Conservation (phyloP, 2,329 filamentous ascomycete genomes). For the Epichloe gansuensis region DNA sequence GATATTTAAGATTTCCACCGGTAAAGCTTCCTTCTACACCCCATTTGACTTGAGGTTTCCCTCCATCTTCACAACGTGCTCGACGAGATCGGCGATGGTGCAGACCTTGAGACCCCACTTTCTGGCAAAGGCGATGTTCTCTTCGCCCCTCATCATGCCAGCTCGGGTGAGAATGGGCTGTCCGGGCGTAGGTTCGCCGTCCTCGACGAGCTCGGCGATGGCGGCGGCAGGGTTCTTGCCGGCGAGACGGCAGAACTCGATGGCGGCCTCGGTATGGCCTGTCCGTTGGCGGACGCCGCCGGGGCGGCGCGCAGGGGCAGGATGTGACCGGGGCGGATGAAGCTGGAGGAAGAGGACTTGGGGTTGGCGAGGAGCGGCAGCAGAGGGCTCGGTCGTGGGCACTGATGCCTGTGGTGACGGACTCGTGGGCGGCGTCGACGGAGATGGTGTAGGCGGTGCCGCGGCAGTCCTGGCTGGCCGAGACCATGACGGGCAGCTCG, state of each 20-base stretch:
- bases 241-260: conserved; percentile 79
- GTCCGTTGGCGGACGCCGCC: conserved; percentile 70
- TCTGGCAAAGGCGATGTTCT: conserved; percentile 76
- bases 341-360: conserved; percentile 40
- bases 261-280: conserved; percentile 88
- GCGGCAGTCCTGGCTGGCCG: conserved; percentile 62
- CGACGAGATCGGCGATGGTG: conserved; percentile 84
- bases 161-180: conserved; percentile 51
- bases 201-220: conserved; percentile 86
- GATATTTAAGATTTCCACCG: neutral
- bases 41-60: conserved; percentile 37
- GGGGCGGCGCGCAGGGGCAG: conserved; percentile 67
- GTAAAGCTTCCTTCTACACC: conserved; percentile 6
- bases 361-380: conserved; percentile 65
- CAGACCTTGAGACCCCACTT: conserved; percentile 85
- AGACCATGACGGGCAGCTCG: conserved; percentile 81
- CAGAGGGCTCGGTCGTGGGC: conserved; percentile 78
- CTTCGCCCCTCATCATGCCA: conserved; percentile 89
- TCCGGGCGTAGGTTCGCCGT: conserved; percentile 61
- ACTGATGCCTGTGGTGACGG: conserved; percentile 78
- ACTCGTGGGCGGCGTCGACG: conserved; percentile 63
- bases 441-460: conserved; percentile 88
- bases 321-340: conserved; percentile 81
- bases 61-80: conserved; percentile 66
- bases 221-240: conserved; percentile 67